Evolutionary conservation across 2,329 filamentous ascomycete species (phyloP).

Genomic region (Exophiala bonariae): DNA sequence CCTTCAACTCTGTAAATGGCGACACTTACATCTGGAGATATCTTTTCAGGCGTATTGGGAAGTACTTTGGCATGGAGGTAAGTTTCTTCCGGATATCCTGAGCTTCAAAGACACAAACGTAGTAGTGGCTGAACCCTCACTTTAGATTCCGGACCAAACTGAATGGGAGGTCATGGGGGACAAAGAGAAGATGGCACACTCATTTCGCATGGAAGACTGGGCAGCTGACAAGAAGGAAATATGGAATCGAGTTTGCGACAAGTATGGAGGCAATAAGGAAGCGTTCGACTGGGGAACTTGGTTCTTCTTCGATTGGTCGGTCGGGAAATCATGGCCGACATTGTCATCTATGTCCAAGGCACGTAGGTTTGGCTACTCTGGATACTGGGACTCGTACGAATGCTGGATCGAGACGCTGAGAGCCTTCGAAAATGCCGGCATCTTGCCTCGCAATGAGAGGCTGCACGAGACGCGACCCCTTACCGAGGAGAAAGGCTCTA

Average conservation of each 20-base stretch:
- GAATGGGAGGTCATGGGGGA: neutral
- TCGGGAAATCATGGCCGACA: slow-evolving; percentile 23
- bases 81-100: neutral
- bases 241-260: slow-evolving; percentile 8
- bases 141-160: neutral
- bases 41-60: slow-evolving; percentile 1
- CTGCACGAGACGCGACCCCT: no score
- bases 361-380: slow-evolving; percentile 26
- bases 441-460: neutral
- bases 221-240: slow-evolving; percentile 3
- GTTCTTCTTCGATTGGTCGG: neutral
- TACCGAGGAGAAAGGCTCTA: no score
- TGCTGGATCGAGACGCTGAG: slow-evolving; percentile 3
- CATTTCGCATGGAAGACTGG: slow-evolving; percentile 21
- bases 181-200: slow-evolving; percentile 16
- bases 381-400: slow-evolving; percentile 2
- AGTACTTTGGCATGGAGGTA: slow-evolving; percentile 5
- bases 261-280: slow-evolving; percentile 4
- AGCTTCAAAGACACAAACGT: neutral
- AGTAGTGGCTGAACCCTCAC: no score
- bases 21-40: slow-evolving; percentile 9
- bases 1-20: slow-evolving; percentile 18
- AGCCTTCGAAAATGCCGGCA: slow-evolving; percentile 10
- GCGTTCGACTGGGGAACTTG: slow-evolving; percentile 7
- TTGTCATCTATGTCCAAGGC: slow-evolving; percentile 29